phyloP scores from a whole-genome alignment of 192 early-diverging fungal genomes.

The Chytriomyces sp. region DNA sequence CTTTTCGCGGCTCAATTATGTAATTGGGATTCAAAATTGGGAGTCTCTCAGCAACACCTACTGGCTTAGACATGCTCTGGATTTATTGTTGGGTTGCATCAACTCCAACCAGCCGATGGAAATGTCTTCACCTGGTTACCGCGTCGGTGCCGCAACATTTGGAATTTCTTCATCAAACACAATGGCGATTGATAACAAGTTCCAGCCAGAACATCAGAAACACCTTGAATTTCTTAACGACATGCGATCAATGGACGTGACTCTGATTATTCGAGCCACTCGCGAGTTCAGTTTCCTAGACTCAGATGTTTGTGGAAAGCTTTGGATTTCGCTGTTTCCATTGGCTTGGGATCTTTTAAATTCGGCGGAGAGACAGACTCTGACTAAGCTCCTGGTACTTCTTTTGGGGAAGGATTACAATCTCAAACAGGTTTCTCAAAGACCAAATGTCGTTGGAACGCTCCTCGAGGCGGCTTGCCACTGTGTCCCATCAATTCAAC shows the following conservation, averaged over 20 bases:
- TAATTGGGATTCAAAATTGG: conserved; percentile 95
- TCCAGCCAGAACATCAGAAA: conserved; percentile 51
- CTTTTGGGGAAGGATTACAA: conserved; percentile 94
- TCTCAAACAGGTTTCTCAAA: conserved; percentile 70
- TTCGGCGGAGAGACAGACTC: conserved; percentile 79
- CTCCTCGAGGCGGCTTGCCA: conserved; percentile 84
- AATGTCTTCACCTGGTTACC: conserved; percentile 42
- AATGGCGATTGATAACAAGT: conserved; percentile 22
- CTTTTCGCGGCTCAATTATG: conserved; percentile 80
- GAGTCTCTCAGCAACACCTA: conserved; percentile 82
- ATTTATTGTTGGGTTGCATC: conserved; percentile 76
- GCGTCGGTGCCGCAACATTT: conserved; percentile 43
- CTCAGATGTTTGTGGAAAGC: conserved; percentile 63
- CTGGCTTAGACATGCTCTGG: conserved; percentile 92
- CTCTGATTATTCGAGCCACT: conserved; percentile 42
- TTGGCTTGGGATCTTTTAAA: conserved; percentile 77
- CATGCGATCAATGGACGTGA: conserved; percentile 40
- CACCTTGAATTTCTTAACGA: conserved; percentile 66
- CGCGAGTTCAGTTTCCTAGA: conserved; percentile 53
- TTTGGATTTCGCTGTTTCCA: conserved; percentile 89
- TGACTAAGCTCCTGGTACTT: conserved; percentile 80
- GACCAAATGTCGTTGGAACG: conserved; percentile 96
- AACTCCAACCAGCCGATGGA: conserved; percentile 22
- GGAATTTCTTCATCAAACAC: conserved; percentile 39
- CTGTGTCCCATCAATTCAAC: conserved; percentile 71